A percentile compares a stretch with the other conserved stretches of the same genome.
These are phyloP conservation scores for Suhomyces canberraensis DNA, from an alignment of 805 yeast genomes.

Conservation along the genomic window DNA sequence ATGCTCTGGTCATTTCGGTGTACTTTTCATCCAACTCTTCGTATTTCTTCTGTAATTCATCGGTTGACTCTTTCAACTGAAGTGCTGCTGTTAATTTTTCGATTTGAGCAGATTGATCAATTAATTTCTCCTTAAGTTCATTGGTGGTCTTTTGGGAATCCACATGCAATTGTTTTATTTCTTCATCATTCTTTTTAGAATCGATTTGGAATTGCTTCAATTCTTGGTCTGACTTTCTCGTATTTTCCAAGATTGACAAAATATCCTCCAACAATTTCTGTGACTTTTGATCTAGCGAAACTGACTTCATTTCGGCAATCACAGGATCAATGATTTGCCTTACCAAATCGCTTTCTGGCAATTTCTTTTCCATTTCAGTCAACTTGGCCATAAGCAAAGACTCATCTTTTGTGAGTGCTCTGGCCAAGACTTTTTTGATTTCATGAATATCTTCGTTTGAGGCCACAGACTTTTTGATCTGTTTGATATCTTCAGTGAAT, in stretches of 20 bases:
- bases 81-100: not conserved
- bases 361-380: not conserved
- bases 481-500: not conserved
- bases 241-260: conserved; percentile 2
- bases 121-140: not conserved
- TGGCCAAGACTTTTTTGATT: not conserved
- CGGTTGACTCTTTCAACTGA: not conserved
- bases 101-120: not conserved
- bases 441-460: not conserved
- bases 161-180: not conserved
- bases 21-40: conserved; percentile 10
- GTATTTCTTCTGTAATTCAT: conserved; percentile 3
- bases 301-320: conserved; percentile 23
- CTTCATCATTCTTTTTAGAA: not conserved
- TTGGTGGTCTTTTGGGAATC: too few relatives aligned
- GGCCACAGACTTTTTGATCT: not conserved
- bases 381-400: not conserved
- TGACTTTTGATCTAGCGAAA: conserved; percentile 20
- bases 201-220: conserved; percentile 1
- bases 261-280: conserved; percentile 14
- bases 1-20: conserved; percentile 15
- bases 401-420: not conserved
- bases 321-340: conserved; percentile 24
- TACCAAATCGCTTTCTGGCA: conserved; percentile 13
- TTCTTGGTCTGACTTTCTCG: not conserved